Conservation (phyloP, 352 stramenopile species). For the Hyaloperonospora arabidopsidis region DNA sequence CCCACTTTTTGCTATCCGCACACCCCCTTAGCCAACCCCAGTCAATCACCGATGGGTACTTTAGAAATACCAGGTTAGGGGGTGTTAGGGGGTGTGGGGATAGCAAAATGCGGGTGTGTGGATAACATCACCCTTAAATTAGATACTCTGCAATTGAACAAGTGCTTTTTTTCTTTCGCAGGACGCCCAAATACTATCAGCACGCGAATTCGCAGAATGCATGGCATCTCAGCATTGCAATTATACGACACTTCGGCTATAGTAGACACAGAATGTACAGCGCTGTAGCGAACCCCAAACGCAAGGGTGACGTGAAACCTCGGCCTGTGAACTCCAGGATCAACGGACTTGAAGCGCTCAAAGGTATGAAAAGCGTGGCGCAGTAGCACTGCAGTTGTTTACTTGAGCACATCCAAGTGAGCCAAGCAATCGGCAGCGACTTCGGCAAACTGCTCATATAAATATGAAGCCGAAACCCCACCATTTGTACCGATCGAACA, state of each 20-base stretch:
- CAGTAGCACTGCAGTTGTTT: conserved; percentile 66
- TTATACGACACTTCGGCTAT: conserved; percentile 74
- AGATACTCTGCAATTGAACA: conserved; percentile 74
- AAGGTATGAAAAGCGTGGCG: conserved; percentile 33
- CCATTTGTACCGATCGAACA: conserved; percentile 12
- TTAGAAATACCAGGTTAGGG: too few relatives aligned
- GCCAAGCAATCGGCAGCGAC: neutral
- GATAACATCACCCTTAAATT: too few relatives aligned
- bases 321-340: conserved; percentile 71
- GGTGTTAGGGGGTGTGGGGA: too few relatives aligned
- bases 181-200: conserved; percentile 74
- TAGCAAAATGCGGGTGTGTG: too few relatives aligned
- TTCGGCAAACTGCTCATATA: conserved; percentile 21
- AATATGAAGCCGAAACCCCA: conserved; percentile 14
- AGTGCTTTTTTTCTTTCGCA: conserved; percentile 73
- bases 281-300: conserved; percentile 79
- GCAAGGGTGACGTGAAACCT: conserved; percentile 85
- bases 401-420: conserved; percentile 33
- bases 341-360: conserved; percentile 72
- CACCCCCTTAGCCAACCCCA: too few relatives aligned
- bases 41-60: too few relatives aligned
- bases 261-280: conserved; percentile 73
- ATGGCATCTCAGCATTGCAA: conserved; percentile 63
- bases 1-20: too few relatives aligned
- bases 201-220: conserved; percentile 47